These are phyloP conservation scores for Butyriboletus loyo DNA, from an alignment of 768 basidiomycete genomes.

Conservation along the genomic window DNA sequence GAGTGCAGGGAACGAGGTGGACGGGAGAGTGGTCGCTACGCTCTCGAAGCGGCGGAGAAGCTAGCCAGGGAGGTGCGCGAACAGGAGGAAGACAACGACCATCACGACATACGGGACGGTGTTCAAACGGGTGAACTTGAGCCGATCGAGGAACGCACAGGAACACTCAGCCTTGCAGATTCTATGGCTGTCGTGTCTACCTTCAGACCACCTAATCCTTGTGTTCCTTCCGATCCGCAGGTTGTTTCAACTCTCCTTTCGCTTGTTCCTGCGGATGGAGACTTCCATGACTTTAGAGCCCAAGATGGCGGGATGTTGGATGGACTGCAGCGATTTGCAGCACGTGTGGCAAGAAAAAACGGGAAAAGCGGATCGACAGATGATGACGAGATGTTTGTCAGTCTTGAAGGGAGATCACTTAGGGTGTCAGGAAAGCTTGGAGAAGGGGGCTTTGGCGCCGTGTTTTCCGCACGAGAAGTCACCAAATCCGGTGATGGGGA, in stretches of 20 bases:
- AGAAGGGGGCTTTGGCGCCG: conserved; percentile 94
- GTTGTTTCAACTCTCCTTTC: conserved; percentile 65
- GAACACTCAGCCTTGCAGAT: conserved; percentile 62
- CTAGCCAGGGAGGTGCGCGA: conserved; percentile 50
- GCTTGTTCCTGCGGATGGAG: conserved; percentile 55
- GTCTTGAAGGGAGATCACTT: conserved; percentile 62
- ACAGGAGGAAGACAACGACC: conserved; percentile 18
- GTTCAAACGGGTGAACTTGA: conserved; percentile 11
- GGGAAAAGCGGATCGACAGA: conserved; percentile 34
- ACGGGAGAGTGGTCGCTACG: conserved; percentile 39
- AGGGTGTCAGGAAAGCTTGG: conserved; percentile 84
- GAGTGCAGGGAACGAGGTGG: conserved; percentile 21
- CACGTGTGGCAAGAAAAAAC: conserved; percentile 35
- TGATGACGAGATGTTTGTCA: conserved; percentile 48
- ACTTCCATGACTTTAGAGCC: conserved; percentile 57
- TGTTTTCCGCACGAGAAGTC: conserved; percentile 78
- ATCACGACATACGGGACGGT: conserved; percentile 5
- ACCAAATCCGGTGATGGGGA: conserved; percentile 39
- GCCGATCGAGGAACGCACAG: conserved; percentile 57
- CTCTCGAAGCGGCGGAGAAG: conserved; percentile 53
- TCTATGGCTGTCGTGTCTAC: conserved; percentile 57
- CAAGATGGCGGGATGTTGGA: conserved; percentile 60
- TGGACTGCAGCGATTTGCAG: conserved; percentile 69
- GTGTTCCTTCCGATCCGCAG: conserved; percentile 75
- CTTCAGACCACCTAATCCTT: conserved; percentile 81